phyloP scores from a whole-genome alignment of 805 yeast species.

The Isabelozyma heimii region DNA sequence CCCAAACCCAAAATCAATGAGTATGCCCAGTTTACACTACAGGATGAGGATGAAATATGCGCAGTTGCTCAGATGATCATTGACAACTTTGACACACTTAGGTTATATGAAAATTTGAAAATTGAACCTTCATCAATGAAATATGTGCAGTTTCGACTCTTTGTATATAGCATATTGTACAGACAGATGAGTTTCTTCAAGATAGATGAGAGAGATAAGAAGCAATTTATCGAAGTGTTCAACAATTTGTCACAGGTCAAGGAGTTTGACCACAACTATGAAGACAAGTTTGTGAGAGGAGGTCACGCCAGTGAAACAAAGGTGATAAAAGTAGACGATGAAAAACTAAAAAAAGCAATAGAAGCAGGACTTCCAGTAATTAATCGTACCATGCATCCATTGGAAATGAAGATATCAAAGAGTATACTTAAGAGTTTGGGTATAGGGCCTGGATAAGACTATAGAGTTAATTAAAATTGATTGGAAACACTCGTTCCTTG shows the following conservation, averaged over 20 bases:
- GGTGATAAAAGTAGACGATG: background rate
- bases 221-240: conserved; percentile 2
- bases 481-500: conserved; percentile 22
- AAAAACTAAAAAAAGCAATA: background rate
- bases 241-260: conserved; percentile 3
- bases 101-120: background rate
- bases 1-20: background rate
- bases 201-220: background rate
- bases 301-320: background rate
- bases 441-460: background rate
- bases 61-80: conserved; percentile 1
- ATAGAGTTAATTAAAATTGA: background rate
- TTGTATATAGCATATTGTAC: conserved; percentile 7
- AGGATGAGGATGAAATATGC: conserved; percentile 1
- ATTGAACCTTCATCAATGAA: background rate
- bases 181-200: conserved; percentile 9
- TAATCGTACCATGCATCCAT: background rate
- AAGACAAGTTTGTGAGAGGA: conserved; percentile 7
- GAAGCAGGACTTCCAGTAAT: background rate
- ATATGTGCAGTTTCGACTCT: conserved; percentile 7
- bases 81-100: conserved; percentile 1
- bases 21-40: background rate
- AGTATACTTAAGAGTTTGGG: background rate
- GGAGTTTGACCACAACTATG: conserved; percentile 6
- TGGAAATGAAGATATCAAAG: background rate